These are phyloP conservation scores for Penicillium hesseltinei DNA, from an alignment of 2,329 filamentous ascomycete species.

Conservation along the genomic window DNA sequence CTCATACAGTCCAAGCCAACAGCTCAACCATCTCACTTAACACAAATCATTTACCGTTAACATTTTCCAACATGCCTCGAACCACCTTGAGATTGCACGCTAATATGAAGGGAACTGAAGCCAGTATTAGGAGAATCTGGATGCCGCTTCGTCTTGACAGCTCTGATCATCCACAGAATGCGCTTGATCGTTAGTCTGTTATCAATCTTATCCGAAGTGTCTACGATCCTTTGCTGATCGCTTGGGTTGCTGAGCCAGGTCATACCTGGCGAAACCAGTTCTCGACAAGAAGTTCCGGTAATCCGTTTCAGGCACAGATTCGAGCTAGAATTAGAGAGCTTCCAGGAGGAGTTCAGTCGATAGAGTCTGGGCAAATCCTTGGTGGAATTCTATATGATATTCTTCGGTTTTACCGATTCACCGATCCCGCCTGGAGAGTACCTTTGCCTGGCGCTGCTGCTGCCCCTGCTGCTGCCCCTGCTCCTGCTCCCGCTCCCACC, in stretches of 20 bases:
- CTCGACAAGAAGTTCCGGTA: background rate
- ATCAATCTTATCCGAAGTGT: background rate
- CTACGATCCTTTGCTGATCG: background rate
- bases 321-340: background rate
- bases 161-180: background rate
- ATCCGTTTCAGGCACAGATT: background rate
- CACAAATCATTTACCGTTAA: background rate
- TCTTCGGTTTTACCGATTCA: background rate
- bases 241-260: background rate
- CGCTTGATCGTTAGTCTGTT: background rate
- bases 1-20: background rate
- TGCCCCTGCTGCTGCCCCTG: background rate
- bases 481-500: background rate
- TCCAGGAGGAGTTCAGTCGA: background rate
- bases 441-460: background rate
- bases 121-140: background rate
- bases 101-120: too few species aligned
- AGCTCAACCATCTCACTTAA: background rate
- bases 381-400: background rate
- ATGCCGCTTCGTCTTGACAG: background rate
- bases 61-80: background rate
- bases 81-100: background rate
- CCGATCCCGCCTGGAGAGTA: background rate
- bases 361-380: background rate
- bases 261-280: background rate